Percentiles rank a stretch among this genome's conserved stretches.
These are phyloP conservation scores for Exophiala aquamarina DNA, from an alignment of 2,329 filamentous ascomycete genomes.

Conservation along the genomic window DNA sequence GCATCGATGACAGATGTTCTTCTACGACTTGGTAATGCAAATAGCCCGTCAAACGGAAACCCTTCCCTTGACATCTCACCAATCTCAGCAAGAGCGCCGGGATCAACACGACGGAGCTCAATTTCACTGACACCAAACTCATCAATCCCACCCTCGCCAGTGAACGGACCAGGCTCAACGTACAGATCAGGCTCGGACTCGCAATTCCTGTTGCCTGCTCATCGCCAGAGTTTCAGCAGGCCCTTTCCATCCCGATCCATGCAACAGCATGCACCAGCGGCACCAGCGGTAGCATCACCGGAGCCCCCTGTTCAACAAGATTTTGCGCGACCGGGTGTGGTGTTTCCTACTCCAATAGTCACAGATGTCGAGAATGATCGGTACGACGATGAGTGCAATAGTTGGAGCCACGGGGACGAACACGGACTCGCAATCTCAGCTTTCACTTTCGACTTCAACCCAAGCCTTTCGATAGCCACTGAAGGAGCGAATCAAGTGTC, in stretches of 20 bases:
- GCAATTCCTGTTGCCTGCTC: conserved; percentile 13
- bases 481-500: too few relatives aligned
- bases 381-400: conserved; percentile 19
- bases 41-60: conserved; percentile 9
- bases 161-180: conserved; percentile 6
- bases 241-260: conserved; percentile 12
- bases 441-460: too few relatives aligned
- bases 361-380: conserved; percentile 18
- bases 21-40: conserved; percentile 5
- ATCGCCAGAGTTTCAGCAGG: conserved; percentile 20
- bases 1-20: conserved; percentile 19
- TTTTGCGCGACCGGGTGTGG: conserved; percentile 6
- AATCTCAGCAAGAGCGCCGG: conserved; percentile 7
- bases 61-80: conserved; percentile 14
- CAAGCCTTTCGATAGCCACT: too few relatives aligned
- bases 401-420: conserved; percentile 24
- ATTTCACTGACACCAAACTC: conserved; percentile 15
- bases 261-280: neutral
- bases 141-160: conserved; percentile 16
- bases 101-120: conserved; percentile 14
- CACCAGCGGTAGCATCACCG: neutral
- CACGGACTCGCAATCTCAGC: conserved; percentile 13
- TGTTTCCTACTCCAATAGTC: conserved; percentile 6
- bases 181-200: conserved; percentile 1
- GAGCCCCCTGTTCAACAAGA: neutral